A percentile compares a stretch with the other conserved stretches of the same genome.
Conservation (phyloP, 2,329 filamentous ascomycete species). For the Microsporum ferrugineum region DNA sequence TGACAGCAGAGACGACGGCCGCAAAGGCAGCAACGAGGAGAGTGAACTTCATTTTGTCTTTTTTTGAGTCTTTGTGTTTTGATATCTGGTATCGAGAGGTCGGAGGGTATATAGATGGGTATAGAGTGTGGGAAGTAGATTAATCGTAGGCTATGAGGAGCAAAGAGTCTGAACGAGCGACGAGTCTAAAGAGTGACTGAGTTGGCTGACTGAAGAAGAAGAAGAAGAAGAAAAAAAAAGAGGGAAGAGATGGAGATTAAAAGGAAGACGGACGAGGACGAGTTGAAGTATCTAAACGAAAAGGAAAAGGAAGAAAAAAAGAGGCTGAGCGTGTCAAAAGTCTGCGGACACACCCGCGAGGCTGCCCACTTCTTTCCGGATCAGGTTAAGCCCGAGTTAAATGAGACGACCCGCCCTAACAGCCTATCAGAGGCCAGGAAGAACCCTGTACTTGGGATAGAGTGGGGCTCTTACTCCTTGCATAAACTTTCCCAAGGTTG, state of each 20-base stretch:
- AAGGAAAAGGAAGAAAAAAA: background rate
- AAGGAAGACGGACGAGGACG: background rate
- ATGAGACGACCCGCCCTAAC: background rate
- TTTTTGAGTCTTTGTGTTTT: background rate
- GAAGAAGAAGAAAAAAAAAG: constrained; percentile 9
- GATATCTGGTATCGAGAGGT: constrained; percentile 14
- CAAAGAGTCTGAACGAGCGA: constrained; percentile 6
- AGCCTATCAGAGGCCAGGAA: constrained; percentile 6
- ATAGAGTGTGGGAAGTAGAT: constrained; percentile 9
- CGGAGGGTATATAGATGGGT: constrained; percentile 14
- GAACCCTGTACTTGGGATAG: background rate
- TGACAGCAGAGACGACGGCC: constrained; percentile 30
- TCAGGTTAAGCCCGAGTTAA: constrained; percentile 4
- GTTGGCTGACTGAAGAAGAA: background rate
- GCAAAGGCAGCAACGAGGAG: constrained; percentile 28
- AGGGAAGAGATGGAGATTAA: constrained; percentile 13
- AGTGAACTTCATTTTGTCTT: constrained; percentile 31
- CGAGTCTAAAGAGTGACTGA: constrained; percentile 10
- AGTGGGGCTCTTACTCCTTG: background rate
- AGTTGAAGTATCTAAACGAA: constrained; percentile 7
- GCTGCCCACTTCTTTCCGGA: constrained; percentile 1
- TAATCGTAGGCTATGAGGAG: background rate
- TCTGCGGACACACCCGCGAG: background rate
- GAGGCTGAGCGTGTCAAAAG: constrained; percentile 5
- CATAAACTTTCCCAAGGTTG: background rate